phyloP scores from a whole-genome alignment of 1,284 basidiomycete genomes.

The Cerioporus squamosus region DNA sequence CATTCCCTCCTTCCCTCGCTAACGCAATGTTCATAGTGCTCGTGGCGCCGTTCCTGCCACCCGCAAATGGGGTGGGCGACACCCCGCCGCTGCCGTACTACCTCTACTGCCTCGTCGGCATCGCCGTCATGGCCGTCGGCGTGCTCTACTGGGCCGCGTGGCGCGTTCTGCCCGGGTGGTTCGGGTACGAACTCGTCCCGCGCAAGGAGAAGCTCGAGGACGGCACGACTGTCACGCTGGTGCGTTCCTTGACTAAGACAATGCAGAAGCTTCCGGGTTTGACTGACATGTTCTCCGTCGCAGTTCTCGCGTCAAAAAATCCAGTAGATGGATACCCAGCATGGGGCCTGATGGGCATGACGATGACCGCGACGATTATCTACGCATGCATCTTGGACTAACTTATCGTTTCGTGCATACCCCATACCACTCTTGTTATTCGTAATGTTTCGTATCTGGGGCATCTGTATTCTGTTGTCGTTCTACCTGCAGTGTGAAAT shows the following conservation, averaged over 20 bases:
- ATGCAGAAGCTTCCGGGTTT: background rate
- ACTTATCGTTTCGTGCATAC: no score
- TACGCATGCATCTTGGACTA: no score
- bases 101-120: conserved; percentile 62
- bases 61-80: conserved; percentile 57
- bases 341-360: no score
- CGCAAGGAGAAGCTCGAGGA: conserved; percentile 53
- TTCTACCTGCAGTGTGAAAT: no score
- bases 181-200: conserved; percentile 53
- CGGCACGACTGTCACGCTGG: conserved; percentile 59
- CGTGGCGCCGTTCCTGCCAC: conserved; percentile 58
- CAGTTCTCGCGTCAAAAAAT: background rate
- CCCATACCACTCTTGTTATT: no score
- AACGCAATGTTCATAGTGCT: conserved; percentile 42
- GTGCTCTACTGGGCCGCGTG: conserved; percentile 60
- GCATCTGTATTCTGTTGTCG: no score
- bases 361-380: no score
- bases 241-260: conserved; percentile 34
- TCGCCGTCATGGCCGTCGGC: conserved; percentile 50
- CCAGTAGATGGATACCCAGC: no score
- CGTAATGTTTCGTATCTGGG: no score
- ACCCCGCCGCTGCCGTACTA: conserved; percentile 65
- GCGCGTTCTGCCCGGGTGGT: conserved; percentile 54
- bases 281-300: background rate
- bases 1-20: background rate